Evolutionary conservation across 1,284 basidiomycete species (phyloP).

Genomic region (Peniophora sp.): DNA sequence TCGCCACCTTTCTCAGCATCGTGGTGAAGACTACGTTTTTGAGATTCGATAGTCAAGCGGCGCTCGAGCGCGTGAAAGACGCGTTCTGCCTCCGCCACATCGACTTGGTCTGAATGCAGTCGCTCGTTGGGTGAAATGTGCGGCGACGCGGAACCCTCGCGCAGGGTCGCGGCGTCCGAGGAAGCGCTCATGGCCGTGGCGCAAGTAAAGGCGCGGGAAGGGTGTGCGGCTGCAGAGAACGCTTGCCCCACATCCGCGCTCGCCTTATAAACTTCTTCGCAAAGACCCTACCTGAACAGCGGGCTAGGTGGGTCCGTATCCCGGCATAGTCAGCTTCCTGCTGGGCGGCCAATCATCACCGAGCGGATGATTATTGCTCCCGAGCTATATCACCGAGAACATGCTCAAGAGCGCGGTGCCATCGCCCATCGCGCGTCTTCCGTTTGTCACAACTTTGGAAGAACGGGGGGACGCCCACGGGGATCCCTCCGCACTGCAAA

Average conservation of each 20-base stretch:
- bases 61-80: slow-evolving; percentile 47
- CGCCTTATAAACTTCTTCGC: too few relatives aligned
- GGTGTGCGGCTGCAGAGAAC: not conserved
- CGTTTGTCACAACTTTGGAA: too few relatives aligned
- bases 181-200: not conserved
- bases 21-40: slow-evolving; percentile 11
- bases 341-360: not conserved
- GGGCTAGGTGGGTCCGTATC: not conserved
- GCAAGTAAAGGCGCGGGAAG: not conserved
- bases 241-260: too few relatives aligned
- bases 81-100: slow-evolving; percentile 39
- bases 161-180: not conserved
- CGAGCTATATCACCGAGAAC: too few relatives aligned
- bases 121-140: not conserved
- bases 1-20: slow-evolving; percentile 42
- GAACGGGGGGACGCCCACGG: too few relatives aligned
- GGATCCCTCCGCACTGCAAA: too few relatives aligned
- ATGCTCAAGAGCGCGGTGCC: too few relatives aligned
- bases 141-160: not conserved
- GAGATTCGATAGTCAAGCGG: slow-evolving; percentile 21
- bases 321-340: not conserved
- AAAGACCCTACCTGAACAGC: too few relatives aligned
- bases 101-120: slow-evolving; percentile 21
- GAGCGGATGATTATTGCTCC: too few relatives aligned
- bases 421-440: too few relatives aligned